These are phyloP conservation scores for Eucalyptus sp. DNA, from an alignment of 345 rosid genomes.

Conservation along the genomic window DNA sequence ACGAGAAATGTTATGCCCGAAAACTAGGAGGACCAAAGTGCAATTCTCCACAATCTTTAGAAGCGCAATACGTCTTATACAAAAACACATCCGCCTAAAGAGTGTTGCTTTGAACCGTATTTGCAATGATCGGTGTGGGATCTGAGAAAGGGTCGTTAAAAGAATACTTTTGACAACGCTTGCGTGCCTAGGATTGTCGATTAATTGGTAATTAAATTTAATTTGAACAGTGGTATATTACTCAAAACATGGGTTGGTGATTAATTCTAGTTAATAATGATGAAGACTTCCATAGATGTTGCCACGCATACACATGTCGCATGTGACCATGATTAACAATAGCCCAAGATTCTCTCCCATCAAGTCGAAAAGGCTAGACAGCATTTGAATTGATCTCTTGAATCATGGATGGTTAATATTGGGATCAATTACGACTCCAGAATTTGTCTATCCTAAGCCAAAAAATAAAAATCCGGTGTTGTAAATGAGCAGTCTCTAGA, in stretches of 20 bases:
- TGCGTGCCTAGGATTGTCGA: neutral
- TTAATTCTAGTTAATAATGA: neutral
- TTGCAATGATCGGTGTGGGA: neutral
- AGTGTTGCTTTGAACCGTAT: too few relatives aligned
- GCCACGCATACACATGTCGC: neutral
- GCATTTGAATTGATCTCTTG: neutral
- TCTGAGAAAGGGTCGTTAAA: neutral
- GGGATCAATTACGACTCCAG: neutral
- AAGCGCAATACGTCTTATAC: neutral
- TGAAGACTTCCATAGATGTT: neutral
- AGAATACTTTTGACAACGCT: neutral
- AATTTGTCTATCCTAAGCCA: neutral
- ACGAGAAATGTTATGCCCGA: neutral
- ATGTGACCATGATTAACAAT: neutral
- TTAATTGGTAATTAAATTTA: neutral
- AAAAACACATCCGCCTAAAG: neutral
- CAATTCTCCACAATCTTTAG: neutral
- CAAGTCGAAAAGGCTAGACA: neutral
- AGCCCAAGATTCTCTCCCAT: rapidly evolving
- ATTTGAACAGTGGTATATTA: rapidly evolving
- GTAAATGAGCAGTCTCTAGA: neutral
- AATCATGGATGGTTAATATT: too few relatives aligned
- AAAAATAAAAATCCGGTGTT: neutral
- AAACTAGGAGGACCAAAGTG: neutral
- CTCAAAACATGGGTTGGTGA: neutral